These are phyloP conservation scores for Zizania latifolia DNA, from an alignment of 176 grass and related monocot species.

Conservation along the genomic window DNA sequence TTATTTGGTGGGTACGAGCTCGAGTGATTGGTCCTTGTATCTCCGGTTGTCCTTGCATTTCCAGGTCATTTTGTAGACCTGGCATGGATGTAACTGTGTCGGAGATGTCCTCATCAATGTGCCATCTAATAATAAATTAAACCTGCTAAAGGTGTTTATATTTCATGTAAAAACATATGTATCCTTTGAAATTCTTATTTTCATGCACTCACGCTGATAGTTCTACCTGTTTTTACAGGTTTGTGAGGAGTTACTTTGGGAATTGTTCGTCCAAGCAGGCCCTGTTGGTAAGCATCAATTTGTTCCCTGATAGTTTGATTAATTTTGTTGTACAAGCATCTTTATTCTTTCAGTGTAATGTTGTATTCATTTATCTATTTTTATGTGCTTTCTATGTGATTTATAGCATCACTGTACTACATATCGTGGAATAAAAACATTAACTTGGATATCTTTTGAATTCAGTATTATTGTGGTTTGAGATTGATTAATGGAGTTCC, in stretches of 20 bases:
- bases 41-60: too few relatives aligned
- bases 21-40: too few relatives aligned
- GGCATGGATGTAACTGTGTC: too few relatives aligned
- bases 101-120: too few relatives aligned
- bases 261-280: conserved; percentile 93
- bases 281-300: conserved; percentile 76
- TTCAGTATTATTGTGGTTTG: too few relatives aligned
- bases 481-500: conserved; percentile 3
- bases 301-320: not conserved
- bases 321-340: not conserved
- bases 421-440: not conserved
- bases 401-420: not conserved
- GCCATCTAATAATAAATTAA: not conserved
- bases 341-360: not conserved
- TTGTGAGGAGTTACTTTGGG: conserved; percentile 86
- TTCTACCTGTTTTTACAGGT: conserved; percentile 37
- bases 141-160: not conserved
- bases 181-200: not conserved
- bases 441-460: too few relatives aligned
- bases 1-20: too few relatives aligned
- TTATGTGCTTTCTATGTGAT: not conserved
- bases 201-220: not conserved
- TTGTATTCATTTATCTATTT: too few relatives aligned
- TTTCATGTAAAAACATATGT: not conserved
- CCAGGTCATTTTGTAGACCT: too few relatives aligned